Percentiles rank a stretch among this genome's conserved stretches.
Conservation (phyloP, 495 filamentous ascomycete genomes). For the Penicillium lagena region DNA sequence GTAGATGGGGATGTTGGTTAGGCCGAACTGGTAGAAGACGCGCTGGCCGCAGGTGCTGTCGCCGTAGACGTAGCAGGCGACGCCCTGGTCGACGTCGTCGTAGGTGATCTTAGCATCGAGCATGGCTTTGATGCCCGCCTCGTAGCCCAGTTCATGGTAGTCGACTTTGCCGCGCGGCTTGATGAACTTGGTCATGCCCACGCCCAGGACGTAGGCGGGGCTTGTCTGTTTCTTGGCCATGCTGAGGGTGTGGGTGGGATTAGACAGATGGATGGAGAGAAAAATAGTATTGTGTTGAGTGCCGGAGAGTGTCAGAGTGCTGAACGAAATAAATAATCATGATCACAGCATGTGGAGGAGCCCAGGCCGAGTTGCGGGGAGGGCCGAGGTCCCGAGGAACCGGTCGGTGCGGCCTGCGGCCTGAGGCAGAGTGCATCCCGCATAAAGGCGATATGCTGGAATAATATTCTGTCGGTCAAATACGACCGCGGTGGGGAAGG, state of each 20-base stretch:
- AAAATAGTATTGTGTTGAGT: not conserved
- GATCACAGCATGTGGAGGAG: no score
- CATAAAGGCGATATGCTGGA: not conserved
- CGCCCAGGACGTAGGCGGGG: conserved; percentile 84
- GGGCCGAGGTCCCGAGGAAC: conserved; percentile 24
- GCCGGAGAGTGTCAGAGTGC: not conserved
- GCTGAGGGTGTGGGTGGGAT: conserved; percentile 3
- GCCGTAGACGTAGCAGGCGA: conserved; percentile 98
- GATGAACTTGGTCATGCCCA: conserved; percentile 99
- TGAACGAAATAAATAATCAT: not conserved
- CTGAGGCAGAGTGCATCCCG: no score
- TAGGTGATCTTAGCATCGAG: conserved; percentile 93
- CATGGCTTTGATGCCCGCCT: conserved; percentile 93
- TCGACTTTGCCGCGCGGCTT: conserved; percentile 84
- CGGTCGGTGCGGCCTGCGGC: no score
- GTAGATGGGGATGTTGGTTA: conserved; percentile 92
- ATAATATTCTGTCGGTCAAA: not conserved
- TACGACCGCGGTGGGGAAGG: no score
- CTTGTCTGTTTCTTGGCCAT: conserved; percentile 47
- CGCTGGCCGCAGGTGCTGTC: conserved; percentile 93
- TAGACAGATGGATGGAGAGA: not conserved
- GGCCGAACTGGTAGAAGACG: conserved; percentile 98
- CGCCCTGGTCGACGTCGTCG: conserved; percentile 90
- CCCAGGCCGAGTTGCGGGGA: conserved; percentile 12
- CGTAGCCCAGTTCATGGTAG: conserved; percentile 72